Conservation (phyloP, 768 basidiomycete genomes). For the Macrolepiota fuliginosa region DNA sequence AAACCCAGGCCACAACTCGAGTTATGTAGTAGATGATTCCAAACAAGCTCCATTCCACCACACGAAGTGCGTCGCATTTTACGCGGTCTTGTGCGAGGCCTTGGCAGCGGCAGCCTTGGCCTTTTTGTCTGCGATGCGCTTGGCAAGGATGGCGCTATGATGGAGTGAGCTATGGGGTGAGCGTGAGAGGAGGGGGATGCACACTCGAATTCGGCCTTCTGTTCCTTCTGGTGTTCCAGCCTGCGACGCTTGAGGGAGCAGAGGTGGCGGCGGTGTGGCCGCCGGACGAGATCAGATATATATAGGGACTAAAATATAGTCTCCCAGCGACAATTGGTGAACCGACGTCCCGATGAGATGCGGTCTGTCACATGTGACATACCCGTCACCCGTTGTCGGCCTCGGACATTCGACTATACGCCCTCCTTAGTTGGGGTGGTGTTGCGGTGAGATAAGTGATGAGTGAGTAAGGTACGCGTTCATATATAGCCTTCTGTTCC, state of each 20-base stretch:
- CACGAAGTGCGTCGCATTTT: neutral
- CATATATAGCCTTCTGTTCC: too few species aligned
- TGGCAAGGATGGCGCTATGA: constrained; percentile 66
- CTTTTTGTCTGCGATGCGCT: constrained; percentile 94
- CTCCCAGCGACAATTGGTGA: too few species aligned
- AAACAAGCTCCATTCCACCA: neutral
- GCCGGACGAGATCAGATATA: too few species aligned
- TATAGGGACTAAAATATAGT: too few species aligned
- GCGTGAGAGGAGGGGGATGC: constrained; percentile 20
- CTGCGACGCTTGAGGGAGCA: constrained; percentile 84
- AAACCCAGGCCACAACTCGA: neutral
- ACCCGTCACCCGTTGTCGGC: too few species aligned
- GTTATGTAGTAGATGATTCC: neutral
- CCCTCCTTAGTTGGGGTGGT: too few species aligned
- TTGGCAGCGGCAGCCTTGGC: constrained; percentile 85
- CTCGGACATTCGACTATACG: too few species aligned
- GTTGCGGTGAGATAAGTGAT: too few species aligned
- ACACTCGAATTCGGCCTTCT: constrained; percentile 91
- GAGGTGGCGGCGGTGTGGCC: constrained; percentile 92
- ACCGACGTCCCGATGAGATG: too few species aligned
- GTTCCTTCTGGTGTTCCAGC: constrained; percentile 91
- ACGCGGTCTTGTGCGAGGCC: constrained; percentile 58
- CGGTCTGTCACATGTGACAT: too few species aligned
- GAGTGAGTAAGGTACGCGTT: too few species aligned
- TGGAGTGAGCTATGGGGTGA: neutral